Evolutionary conservation across 1,284 basidiomycete species (phyloP), one percentile per base, ranked within the genome.

Genomic region (Cystobasidium slooffiae): DNA sequence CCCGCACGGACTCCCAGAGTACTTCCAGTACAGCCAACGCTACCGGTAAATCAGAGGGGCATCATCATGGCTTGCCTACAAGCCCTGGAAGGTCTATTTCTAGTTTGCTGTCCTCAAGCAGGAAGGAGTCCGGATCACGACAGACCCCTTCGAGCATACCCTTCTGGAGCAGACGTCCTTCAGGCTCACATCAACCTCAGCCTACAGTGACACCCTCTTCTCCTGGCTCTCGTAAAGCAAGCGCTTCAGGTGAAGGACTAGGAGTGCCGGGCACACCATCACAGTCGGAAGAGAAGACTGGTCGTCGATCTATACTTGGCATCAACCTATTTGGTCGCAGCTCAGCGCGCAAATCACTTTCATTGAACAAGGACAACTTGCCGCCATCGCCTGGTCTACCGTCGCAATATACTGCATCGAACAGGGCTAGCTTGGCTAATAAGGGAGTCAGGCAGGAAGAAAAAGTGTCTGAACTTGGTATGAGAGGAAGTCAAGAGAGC

Each of bases 61-160:
- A 59, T 18, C 56, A 59, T 18, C 39, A 59, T n/a, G 39, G 56
- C 56, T n/a, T 59, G 10, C 56, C 77, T 1, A 76, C 76, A 61
- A 76, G 77, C 77, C 75, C 78, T 52, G 68, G 79, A 73, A 68
- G 78, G 55, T 76, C 78, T n/a, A 67, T 80, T 62, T 78, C 78
- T 76, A 76, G 77, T 76, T 46, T 78, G 75, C 62, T 81, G 78
- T 64, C 78, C 78, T 74, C 84, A 75, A 88, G 94, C 63, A 87
- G 94, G 56, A 59, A 59, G 41, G 56, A 59, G 20, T 59, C 56
- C 16, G 39, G 37, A 18, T 59, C 64, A 14, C 64, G 64, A 39
- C 22, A 31, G 62, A 96, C 94, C 0, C 94, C 94, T 0, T 95
- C 93, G 16, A 92, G 93, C 8, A 97, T 97, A 77, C 95, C 94